These are phyloP conservation scores for Hirschfeldia incana DNA, from an alignment of 345 rosid genomes.

Conservation along the genomic window DNA sequence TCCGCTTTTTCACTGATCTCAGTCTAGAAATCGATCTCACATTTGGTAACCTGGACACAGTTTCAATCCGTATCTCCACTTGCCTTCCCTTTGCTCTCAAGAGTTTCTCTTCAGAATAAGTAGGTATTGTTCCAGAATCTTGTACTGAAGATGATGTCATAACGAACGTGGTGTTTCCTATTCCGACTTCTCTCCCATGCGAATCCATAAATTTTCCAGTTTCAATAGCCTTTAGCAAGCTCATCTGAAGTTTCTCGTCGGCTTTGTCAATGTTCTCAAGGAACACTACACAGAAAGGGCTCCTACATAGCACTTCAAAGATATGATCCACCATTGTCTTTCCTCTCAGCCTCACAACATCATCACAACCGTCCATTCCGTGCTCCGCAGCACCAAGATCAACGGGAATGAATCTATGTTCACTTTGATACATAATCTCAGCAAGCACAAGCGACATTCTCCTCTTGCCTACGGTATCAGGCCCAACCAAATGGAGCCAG, in stretches of 20 bases:
- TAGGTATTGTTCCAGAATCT: constrained; percentile 13
- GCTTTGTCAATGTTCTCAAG: constrained; percentile 77
- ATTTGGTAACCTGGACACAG: constrained; percentile 12
- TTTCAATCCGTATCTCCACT: constrained; percentile 52
- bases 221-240: constrained; percentile 54
- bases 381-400: constrained; percentile 51
- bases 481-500: constrained; percentile 70
- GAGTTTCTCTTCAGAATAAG: constrained; percentile 55
- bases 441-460: constrained; percentile 62
- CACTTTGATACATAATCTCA: constrained; percentile 53
- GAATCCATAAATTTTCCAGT: constrained; percentile 67
- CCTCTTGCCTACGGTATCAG: constrained; percentile 53
- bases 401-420: constrained; percentile 51
- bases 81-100: constrained; percentile 49
- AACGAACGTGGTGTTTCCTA: constrained; percentile 56
- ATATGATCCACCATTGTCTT: constrained; percentile 65
- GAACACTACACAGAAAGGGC: constrained; percentile 60
- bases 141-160: constrained; percentile 44
- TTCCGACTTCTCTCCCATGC: constrained; percentile 62
- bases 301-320: constrained; percentile 59
- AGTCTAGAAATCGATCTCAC: constrained; percentile 11
- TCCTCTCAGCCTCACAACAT: constrained; percentile 52
- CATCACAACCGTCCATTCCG: constrained; percentile 25
- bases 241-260: constrained; percentile 50
- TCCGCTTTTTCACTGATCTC: constrained; percentile 51